Evolutionary conservation across 2,329 filamentous ascomycete species (phyloP), one percentile per base, ranked within the genome.

Genomic region (Pseudogymnoascus sp.): DNA sequence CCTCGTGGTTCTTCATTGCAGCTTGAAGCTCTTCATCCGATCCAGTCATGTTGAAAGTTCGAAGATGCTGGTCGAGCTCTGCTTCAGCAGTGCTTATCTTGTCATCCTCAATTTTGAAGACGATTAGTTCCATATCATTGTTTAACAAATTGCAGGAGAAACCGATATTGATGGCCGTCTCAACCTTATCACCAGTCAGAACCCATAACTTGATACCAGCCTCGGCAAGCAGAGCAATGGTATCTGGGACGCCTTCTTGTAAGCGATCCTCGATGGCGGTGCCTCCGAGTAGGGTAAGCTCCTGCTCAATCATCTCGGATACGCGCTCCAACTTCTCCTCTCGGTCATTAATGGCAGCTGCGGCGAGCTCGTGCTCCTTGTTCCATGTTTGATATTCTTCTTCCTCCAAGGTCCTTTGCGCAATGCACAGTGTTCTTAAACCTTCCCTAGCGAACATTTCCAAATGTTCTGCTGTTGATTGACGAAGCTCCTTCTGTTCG

Each of bases 191-290:
- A 66, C 95, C 94, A 14, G 94, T 99, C 67, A 99, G 79, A 61
- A 99, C 94, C 94, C 94, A 99, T 6, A 99, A 84, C 76, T 99
- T 99, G 76, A 99, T 97, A 73, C 95, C 95, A 61, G 94, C 94
- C 71, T 92, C 86, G 31, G 89, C 93, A 61, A 99, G 85, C 49
- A 99, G 78, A 60, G 89, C 90, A 69, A 99, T 99, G 0, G 94
- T 93, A 72, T 97, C 94, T 6, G 94, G 94, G 3, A 99, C 94
- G 64, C 93, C 94, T 69, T 99, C 94, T 76, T 99, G 94, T 29
- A 99, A 81, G 69, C 92, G 87, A 80, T 99, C 94, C 76, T 99
- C 94, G 68, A 99, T 99, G 43, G 94, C 94, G 16, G 94, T 99
- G 52, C 94, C 94, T 65, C 94, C 94, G 21, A 99, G 78, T 6